A percentile compares a stretch with the other conserved stretches of the same genome.
phyloP scores from a whole-genome alignment of 805 yeast species.

The Yamadazyma phyllophila region DNA sequence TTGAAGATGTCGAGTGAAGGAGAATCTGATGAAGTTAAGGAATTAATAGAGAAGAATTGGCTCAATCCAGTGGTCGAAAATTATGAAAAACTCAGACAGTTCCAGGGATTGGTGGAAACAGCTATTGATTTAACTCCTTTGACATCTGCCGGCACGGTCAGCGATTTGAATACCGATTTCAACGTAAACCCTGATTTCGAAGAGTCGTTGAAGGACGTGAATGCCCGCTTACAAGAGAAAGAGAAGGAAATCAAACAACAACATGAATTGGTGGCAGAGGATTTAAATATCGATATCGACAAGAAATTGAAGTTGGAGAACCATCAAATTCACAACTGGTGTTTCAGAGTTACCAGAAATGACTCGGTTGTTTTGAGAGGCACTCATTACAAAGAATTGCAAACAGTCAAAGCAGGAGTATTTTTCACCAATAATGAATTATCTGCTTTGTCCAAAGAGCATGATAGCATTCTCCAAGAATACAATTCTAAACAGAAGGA shows the following conservation, averaged over 20 bases:
- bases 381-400: constrained; percentile 67
- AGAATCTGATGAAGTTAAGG: constrained; percentile 21
- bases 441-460: constrained; percentile 56
- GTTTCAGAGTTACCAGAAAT: constrained; percentile 85
- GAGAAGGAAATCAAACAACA: constrained; percentile 54
- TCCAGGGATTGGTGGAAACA: constrained; percentile 85
- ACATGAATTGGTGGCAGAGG: constrained; percentile 68
- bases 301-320: constrained; percentile 87
- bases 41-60: constrained; percentile 53
- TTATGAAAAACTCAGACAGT: constrained; percentile 54
- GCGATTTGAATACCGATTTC: constrained; percentile 58
- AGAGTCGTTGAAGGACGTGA: constrained; percentile 63
- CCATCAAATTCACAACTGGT: constrained; percentile 90
- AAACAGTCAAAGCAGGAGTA: constrained; percentile 94
- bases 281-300: constrained; percentile 76
- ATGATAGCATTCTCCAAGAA: constrained; percentile 55
- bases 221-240: constrained; percentile 53
- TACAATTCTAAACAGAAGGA: constrained; percentile 75
- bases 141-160: constrained; percentile 46
- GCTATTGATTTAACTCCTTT: constrained; percentile 85
- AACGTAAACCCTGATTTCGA: constrained; percentile 89
- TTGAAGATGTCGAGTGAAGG: constrained; percentile 45
- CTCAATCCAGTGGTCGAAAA: constrained; percentile 51
- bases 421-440: constrained; percentile 77
- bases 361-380: constrained; percentile 77